Evolutionary conservation across 768 basidiomycete genomes (phyloP).

Genomic region (Russula vinacea): DNA sequence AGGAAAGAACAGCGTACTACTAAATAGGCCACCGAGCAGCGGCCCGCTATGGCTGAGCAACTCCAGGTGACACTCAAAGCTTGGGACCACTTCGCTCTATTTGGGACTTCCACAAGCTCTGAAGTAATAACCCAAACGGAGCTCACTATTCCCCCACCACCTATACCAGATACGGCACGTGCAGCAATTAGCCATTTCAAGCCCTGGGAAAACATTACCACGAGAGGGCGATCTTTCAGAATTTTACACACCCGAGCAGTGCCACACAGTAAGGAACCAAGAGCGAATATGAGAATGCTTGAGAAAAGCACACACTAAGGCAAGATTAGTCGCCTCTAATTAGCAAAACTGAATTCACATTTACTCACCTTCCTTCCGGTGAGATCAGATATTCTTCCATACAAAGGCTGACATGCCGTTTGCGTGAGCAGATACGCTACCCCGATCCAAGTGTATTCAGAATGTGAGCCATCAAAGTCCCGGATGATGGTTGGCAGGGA

Average conservation of each 20-base stretch:
- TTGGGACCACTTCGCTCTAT: constrained; percentile 80
- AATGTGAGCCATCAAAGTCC: constrained; percentile 62
- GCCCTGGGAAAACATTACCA: constrained; percentile 38
- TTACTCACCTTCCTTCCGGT: constrained; percentile 68
- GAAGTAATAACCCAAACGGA: constrained; percentile 85
- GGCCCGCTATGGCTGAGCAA: constrained; percentile 80
- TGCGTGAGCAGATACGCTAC: constrained; percentile 84
- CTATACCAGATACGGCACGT: constrained; percentile 66
- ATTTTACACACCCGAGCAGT: constrained; percentile 54
- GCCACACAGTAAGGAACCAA: constrained; percentile 80
- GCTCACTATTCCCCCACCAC: constrained; percentile 84
- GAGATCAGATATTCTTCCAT: constrained; percentile 76
- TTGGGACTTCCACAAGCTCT: constrained; percentile 70
- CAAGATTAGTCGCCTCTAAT: constrained; percentile 15
- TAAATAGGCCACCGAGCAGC: constrained; percentile 78
- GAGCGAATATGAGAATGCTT: constrained; percentile 70
- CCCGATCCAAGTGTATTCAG: constrained; percentile 82
- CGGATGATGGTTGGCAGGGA: constrained; percentile 76
- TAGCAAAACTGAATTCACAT: constrained; percentile 27
- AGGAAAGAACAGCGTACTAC: constrained; percentile 47
- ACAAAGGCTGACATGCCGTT: constrained; percentile 80
- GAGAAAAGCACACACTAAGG: constrained; percentile 62
- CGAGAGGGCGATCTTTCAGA: constrained; percentile 20
- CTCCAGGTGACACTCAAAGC: constrained; percentile 84
- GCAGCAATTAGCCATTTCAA: constrained; percentile 65